Conservation (phyloP, 202 grass and related monocot species). For the Musa balbisiana region DNA sequence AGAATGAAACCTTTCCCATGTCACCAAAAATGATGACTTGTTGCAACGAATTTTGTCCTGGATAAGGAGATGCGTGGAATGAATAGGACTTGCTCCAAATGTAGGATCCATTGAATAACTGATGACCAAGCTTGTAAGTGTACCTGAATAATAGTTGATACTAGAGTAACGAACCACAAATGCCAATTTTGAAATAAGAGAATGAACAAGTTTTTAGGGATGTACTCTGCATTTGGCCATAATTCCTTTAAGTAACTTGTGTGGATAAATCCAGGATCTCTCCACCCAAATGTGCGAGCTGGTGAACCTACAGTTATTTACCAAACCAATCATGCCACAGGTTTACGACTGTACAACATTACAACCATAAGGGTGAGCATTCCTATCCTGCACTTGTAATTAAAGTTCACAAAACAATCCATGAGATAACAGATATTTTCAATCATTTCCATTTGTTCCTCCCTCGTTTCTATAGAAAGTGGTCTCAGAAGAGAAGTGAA, state of each 20-base stretch:
- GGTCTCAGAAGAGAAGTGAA: no score
- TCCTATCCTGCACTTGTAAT: no score
- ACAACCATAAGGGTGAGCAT: no score
- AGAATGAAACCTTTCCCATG: constrained; percentile 71
- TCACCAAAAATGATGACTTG: constrained; percentile 83
- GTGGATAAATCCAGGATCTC: constrained; percentile 89
- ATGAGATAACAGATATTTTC: no score
- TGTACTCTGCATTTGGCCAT: constrained; percentile 64
- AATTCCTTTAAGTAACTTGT: constrained; percentile 69
- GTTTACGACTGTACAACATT: neutral
- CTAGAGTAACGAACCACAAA: neutral
- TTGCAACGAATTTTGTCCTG: constrained; percentile 75
- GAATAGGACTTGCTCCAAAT: constrained; percentile 68
- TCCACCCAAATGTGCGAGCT: constrained; percentile 75
- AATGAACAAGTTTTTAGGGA: neutral
- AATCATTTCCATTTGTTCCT: no score
- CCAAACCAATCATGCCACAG: neutral
- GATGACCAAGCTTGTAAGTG: constrained; percentile 70
- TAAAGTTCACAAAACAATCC: no score
- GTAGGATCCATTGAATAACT: constrained; percentile 33
- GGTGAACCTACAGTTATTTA: constrained; percentile 45
- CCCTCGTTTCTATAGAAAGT: no score
- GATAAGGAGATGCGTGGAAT: constrained; percentile 71
- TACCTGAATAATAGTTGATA: constrained; percentile 30
- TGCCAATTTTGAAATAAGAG: constrained; percentile 10